These are phyloP conservation scores for Calonectria hawksworthii DNA, from an alignment of 2,329 filamentous ascomycete genomes.

Conservation along the genomic window DNA sequence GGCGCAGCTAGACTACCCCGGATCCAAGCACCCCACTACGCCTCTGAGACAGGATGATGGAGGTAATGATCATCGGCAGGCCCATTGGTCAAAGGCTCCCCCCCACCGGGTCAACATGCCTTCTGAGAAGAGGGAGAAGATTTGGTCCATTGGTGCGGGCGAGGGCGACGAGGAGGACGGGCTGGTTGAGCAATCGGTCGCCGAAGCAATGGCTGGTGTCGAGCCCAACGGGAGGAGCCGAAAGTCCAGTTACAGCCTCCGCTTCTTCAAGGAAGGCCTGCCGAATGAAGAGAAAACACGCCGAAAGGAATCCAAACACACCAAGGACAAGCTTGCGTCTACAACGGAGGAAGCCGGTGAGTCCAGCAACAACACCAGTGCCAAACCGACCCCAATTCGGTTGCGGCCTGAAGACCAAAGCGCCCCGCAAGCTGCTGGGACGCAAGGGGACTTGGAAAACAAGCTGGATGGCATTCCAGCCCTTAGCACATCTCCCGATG, in stretches of 20 bases:
- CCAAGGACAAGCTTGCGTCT: conserved; percentile 58
- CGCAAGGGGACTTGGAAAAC: not conserved
- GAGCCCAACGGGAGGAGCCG: conserved; percentile 75
- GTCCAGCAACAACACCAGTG: conserved; percentile 9
- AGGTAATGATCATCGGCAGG: conserved; percentile 34
- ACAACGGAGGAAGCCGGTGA: conserved; percentile 50
- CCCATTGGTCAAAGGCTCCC: conserved; percentile 53
- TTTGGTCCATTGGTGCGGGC: conserved; percentile 73
- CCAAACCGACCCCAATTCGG: conserved; percentile 26
- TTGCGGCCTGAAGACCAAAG: conserved; percentile 31
- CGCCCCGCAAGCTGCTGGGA: conserved; percentile 18
- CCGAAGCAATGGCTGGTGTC: conserved; percentile 71
- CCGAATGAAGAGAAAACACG: conserved; percentile 70
- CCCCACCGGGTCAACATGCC: conserved; percentile 60
- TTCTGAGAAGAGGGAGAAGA: conserved; percentile 73
- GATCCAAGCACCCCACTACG: conserved; percentile 25
- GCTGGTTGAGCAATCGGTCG: conserved; percentile 75
- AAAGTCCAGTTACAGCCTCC: conserved; percentile 76
- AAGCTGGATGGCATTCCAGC: conserved; percentile 34
- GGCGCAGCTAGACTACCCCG: conserved; percentile 36
- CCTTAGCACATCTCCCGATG: conserved; percentile 39
- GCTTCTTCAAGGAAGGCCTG: conserved; percentile 77
- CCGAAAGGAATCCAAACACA: conserved; percentile 61
- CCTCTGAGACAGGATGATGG: conserved; percentile 34
- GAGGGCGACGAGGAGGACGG: conserved; percentile 66